Base-by-base conservation (phyloP, 1,284 basidiomycete species). In the Termitomyces sp. region DNA sequence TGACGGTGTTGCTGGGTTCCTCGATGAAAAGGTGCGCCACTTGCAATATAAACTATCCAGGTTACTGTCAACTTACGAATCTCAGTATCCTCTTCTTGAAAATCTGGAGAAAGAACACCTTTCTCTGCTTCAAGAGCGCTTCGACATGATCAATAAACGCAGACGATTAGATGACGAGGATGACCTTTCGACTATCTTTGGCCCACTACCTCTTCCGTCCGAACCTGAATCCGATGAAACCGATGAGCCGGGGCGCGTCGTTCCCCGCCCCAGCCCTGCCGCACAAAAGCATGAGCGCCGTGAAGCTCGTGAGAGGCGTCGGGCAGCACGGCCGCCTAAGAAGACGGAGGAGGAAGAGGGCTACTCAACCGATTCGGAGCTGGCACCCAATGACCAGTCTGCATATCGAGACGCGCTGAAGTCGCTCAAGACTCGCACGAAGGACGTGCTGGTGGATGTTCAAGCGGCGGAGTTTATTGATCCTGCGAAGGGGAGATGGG, bases 1-100 rank as follows among this genome's bases (percentile, higher is more conserved):
- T 0, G 94, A 98, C 67, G 84, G 83, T 61, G 81, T 97, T 4
- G 94, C 92, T 1, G 80, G 79, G 3, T 97, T 98, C 68, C 74
- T 98, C 36, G 94, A 96, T 64, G 92, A 94, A 68, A 98, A 98
- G 84, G 92, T 92, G 42, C 34, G 41, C 31, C 5, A 36, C 48
- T 19, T 54, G n/a, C 24, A n/a, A n/a, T 1, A 12, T 43, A 6
- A 30, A 50, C 21, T 28, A 53, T 34, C 31, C 26, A 38, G 41
- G 13, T 42, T 28, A 34, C 28, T 44, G 13, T 33, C 33, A 19
- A 49, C 49, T 42, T 1, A 45, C 21, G 48, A 50, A 39, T 24
- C 47, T 50, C 57, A 94, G 92, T 93, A 86, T 65, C 92, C 94
- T 2, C 72, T 76, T 50, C 75, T 98, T 15, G 93, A 96, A 67